Conservation (phyloP, 2,329 filamentous ascomycete species). For the Penicillium sp. region DNA sequence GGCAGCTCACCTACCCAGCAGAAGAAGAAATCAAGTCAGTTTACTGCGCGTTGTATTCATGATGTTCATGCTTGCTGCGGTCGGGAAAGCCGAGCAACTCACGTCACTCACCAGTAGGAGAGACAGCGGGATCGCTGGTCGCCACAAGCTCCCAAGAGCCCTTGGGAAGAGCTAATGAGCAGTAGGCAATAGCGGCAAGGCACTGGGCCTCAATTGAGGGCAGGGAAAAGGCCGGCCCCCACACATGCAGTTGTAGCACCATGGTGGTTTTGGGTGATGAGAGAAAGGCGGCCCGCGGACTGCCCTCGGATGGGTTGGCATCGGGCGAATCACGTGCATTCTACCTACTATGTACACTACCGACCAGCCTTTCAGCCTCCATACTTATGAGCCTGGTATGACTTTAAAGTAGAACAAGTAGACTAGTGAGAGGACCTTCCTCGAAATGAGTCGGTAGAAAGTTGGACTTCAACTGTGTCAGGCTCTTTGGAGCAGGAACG, state of each 20-base stretch:
- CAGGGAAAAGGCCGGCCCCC: constrained; percentile 84
- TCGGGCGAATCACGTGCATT: constrained; percentile 27
- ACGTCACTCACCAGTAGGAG: constrained; percentile 65
- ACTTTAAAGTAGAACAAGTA: not conserved
- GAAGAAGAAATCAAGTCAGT: constrained; percentile 11
- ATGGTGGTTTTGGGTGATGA: constrained; percentile 38
- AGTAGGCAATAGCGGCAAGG: constrained; percentile 77
- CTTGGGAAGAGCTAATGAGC: constrained; percentile 62
- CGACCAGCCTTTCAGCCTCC: not conserved
- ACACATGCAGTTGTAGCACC: constrained; percentile 78
- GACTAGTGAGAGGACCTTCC: not conserved
- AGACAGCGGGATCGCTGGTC: constrained; percentile 70
- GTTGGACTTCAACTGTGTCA: not conserved
- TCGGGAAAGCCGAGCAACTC: constrained; percentile 7
- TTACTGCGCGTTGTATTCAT: not conserved
- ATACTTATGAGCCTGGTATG: not conserved
- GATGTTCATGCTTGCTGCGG: not conserved
- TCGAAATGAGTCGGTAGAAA: not conserved
- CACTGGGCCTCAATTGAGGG: constrained; percentile 92
- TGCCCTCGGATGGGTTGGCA: constrained; percentile 6
- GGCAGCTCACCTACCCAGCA: constrained; percentile 56
- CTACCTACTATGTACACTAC: not conserved
- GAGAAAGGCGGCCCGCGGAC: constrained; percentile 12
- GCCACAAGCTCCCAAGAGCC: constrained; percentile 70
- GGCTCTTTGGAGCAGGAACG: not conserved